Conservation (phyloP, 176 grass and related monocot genomes). For the Cymbopogon citratus region DNA sequence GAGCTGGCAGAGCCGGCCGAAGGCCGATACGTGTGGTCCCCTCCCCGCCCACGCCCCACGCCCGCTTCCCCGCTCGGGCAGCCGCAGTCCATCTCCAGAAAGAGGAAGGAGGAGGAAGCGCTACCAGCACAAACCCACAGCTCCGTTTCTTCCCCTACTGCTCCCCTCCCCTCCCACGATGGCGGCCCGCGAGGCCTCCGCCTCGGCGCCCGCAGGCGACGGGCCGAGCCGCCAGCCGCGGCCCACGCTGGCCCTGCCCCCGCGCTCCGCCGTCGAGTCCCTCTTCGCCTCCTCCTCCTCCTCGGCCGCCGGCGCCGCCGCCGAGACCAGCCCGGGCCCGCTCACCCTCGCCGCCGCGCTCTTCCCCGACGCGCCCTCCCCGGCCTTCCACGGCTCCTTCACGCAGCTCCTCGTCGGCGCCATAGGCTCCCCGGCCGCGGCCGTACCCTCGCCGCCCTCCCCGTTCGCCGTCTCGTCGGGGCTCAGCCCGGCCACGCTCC, state of each 20-base stretch:
- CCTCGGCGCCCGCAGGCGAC: background rate
- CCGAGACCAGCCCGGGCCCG: slow-evolving; percentile 40
- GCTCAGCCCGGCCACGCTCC: slow-evolving; percentile 34
- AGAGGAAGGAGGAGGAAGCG: background rate
- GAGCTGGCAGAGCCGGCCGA: too few species aligned
- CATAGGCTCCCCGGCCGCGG: slow-evolving; percentile 24
- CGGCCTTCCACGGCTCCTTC: slow-evolving; percentile 61
- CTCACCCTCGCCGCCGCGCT: slow-evolving; percentile 39
- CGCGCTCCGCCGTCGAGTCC: slow-evolving; percentile 32
- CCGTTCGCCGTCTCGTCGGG: slow-evolving; percentile 41
- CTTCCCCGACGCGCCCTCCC: slow-evolving; percentile 45
- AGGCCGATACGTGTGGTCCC: too few species aligned
- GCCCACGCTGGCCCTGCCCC: slow-evolving; percentile 38
- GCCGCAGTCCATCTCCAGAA: background rate
- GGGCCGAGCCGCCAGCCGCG: background rate
- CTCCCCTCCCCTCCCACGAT: background rate
- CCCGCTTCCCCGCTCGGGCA: too few species aligned
- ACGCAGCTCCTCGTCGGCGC: slow-evolving; percentile 59
- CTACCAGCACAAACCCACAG: background rate
- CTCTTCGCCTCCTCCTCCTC: slow-evolving; percentile 15
- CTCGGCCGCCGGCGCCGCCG: background rate
- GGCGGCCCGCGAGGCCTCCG: slow-evolving; percentile 36
- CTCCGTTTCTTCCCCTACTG: background rate
- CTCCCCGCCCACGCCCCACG: background rate
- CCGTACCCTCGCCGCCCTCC: slow-evolving; percentile 25